Conservation (phyloP, 192 early-diverging fungal genomes). For the Diversispora epigaea region DNA sequence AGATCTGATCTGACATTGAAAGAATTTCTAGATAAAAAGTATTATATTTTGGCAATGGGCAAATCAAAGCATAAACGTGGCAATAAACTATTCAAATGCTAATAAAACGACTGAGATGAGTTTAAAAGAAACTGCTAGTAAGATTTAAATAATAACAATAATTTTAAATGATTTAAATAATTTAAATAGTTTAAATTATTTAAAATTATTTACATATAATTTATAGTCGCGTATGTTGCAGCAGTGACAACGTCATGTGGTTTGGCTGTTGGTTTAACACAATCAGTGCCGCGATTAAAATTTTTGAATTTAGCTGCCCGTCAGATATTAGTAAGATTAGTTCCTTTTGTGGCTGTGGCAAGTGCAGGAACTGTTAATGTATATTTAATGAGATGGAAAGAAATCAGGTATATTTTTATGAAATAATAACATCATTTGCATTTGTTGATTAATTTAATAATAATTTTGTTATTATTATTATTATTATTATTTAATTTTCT, state of each 20-base stretch:
- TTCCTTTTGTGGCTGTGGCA: constrained; percentile 78
- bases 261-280: constrained; percentile 71
- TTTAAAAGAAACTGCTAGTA: constrained; percentile 70
- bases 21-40: constrained; percentile 42
- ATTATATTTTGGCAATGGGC: constrained; percentile 80
- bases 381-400: constrained; percentile 81
- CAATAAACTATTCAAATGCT: constrained; percentile 81
- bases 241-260: constrained; percentile 77
- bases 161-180: background rate
- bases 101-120: constrained; percentile 81
- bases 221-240: constrained; percentile 66
- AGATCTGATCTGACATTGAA: background rate
- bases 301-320: constrained; percentile 46
- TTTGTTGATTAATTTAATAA: background rate
- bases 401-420: constrained; percentile 48
- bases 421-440: background rate
- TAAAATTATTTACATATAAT: background rate
- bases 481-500: too few relatives aligned
- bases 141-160: constrained; percentile 12
- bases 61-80: constrained; percentile 82
- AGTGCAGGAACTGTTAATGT: constrained; percentile 81
- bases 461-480: background rate
- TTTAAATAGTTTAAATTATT: background rate
- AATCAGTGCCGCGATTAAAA: constrained; percentile 58
- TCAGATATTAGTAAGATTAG: constrained; percentile 47